Conservation (phyloP, 2,329 filamentous ascomycete genomes). For the Conoideocrella luteorostrata region DNA sequence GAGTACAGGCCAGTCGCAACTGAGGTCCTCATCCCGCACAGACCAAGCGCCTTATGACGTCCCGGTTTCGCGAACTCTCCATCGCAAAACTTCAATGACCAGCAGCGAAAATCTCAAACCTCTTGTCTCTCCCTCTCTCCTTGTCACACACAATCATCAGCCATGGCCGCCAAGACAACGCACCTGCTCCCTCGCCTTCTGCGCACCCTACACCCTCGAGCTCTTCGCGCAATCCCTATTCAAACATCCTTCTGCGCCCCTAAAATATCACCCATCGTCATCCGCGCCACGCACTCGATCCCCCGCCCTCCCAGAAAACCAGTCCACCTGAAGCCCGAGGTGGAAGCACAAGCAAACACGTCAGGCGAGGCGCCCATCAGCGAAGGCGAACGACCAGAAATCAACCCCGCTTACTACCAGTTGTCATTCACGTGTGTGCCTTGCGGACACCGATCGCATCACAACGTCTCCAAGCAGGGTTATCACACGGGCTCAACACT, state of each 20-base stretch:
- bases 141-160: too few relatives aligned
- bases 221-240: slow-evolving; percentile 13
- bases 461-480: slow-evolving; percentile 85
- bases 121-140: too few relatives aligned
- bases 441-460: slow-evolving; percentile 72
- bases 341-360: slow-evolving; percentile 8
- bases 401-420: slow-evolving; percentile 65
- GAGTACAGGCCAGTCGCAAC: not conserved
- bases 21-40: not conserved
- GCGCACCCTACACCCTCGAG: slow-evolving; percentile 13
- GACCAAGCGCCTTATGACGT: slow-evolving; percentile 17
- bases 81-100: too few relatives aligned
- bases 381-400: slow-evolving; percentile 21
- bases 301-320: slow-evolving; percentile 21
- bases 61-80: not conserved
- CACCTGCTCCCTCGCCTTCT: slow-evolving; percentile 12
- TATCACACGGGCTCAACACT: slow-evolving; percentile 88
- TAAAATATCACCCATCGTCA: slow-evolving; percentile 10
- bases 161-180: slow-evolving; percentile 24
- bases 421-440: slow-evolving; percentile 90
- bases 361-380: slow-evolving; percentile 16
- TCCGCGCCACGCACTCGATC: slow-evolving; percentile 29
- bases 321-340: slow-evolving; percentile 5
- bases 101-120: too few relatives aligned
- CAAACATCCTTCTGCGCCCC: slow-evolving; percentile 7